Conservation (phyloP, 2,329 filamentous ascomycete species). For the Exutisphaerella laricina region DNA sequence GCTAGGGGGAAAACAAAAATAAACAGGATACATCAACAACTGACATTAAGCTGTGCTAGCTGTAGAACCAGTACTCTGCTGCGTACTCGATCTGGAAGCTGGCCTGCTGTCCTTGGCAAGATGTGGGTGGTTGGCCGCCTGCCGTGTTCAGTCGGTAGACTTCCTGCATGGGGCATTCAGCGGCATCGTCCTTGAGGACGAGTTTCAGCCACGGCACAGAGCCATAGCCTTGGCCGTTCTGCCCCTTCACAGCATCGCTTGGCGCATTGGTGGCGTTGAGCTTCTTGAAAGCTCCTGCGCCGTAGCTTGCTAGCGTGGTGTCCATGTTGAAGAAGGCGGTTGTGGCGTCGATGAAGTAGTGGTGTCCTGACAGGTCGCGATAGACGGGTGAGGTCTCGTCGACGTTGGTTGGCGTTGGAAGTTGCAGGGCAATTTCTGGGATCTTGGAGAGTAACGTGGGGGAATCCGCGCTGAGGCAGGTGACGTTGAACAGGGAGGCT, state of each 20-base stretch:
- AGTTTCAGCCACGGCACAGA: conserved; percentile 81
- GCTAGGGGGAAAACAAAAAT: neutral
- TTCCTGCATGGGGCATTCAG: conserved; percentile 62
- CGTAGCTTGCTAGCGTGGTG: conserved; percentile 45
- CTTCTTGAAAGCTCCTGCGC: conserved; percentile 63
- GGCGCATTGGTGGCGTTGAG: conserved; percentile 59
- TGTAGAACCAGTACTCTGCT: conserved; percentile 67
- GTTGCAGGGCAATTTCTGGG: conserved; percentile 62
- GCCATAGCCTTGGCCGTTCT: conserved; percentile 52
- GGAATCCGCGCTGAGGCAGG: conserved; percentile 66
- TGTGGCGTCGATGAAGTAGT: conserved; percentile 68
- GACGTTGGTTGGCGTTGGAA: conserved; percentile 41
- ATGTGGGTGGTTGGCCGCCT: conserved; percentile 68
- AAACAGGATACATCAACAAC: neutral
- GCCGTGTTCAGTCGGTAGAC: conserved; percentile 82
- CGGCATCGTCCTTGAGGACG: conserved; percentile 38
- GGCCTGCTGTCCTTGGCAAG: conserved; percentile 60
- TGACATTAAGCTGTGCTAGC: neutral
- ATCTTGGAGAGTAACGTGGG: conserved; percentile 61
- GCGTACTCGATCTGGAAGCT: conserved; percentile 73
- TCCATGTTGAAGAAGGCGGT: conserved; percentile 78
- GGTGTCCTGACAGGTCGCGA: conserved; percentile 64
- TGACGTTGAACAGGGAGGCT: conserved; percentile 82
- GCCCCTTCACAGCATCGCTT: conserved; percentile 52
- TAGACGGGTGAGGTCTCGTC: conserved; percentile 48